These are phyloP conservation scores for Dioscorea zingiberensis DNA, from an alignment of 106 monocot species.

Conservation along the genomic window DNA sequence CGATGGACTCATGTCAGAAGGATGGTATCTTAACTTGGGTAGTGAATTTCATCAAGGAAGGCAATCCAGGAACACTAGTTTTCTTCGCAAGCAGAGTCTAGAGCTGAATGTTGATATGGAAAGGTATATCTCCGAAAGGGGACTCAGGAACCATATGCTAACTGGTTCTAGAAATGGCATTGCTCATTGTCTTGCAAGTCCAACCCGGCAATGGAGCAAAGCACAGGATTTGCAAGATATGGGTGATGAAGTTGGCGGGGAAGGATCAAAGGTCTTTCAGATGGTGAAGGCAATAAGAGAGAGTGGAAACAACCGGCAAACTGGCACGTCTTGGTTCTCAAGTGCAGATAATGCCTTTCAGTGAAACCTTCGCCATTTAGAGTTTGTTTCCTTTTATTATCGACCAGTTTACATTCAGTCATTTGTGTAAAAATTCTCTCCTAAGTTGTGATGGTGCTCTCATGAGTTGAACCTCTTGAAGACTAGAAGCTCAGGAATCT, in stretches of 20 bases:
- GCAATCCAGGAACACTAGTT: constrained; percentile 10
- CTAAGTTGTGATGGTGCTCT: too few species aligned
- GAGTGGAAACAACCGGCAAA: too few species aligned
- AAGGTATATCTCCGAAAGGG: constrained; percentile 45
- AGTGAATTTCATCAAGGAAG: constrained; percentile 9
- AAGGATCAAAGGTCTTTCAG: constrained; percentile 9
- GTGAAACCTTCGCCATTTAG: neutral
- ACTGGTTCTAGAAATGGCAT: constrained; percentile 27
- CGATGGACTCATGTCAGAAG: neutral
- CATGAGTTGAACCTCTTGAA: too few species aligned
- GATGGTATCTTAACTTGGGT: neutral
- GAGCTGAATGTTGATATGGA: constrained; percentile 36
- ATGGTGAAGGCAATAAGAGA: constrained; percentile 9
- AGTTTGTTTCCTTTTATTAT: too few species aligned
- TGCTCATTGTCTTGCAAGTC: constrained; percentile 19
- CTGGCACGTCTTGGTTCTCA: too few species aligned
- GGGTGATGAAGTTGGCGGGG: constrained; percentile 17
- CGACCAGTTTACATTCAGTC: too few species aligned
- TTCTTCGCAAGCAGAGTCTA: neutral
- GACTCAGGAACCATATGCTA: constrained; percentile 40
- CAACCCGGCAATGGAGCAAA: constrained; percentile 15
- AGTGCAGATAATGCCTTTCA: too few species aligned
- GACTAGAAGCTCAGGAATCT: too few species aligned
- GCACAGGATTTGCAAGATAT: constrained; percentile 2
- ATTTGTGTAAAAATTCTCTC: too few species aligned